Base-by-base conservation (phyloP, 305 asterid genomes). In the Withania somnifera region DNA sequence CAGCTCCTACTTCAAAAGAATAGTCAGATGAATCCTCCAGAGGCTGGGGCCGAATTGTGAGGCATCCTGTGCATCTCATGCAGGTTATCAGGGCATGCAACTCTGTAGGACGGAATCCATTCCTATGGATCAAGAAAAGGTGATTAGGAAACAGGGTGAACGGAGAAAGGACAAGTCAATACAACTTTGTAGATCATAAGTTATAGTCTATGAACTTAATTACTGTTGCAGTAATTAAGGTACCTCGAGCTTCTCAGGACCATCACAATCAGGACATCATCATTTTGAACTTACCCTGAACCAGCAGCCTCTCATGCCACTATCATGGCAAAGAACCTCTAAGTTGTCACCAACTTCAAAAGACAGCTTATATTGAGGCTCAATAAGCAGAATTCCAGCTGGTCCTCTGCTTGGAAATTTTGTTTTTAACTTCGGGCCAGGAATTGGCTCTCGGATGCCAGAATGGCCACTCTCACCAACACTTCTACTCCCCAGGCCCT, bases 281-380 rank as follows among this genome's bases (percentile, higher is more conserved):
- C 51, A 77, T 93, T 84, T 78, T 87, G 91, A 81, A 91, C 87
- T 86, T 84, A 87, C 40, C 86, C 88, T 88, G 80, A 90, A 90
- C 97, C 98, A 92, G 88, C 97, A 91, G 36, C 95, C 97, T 50
- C 89, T 83, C 78, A 90, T 36, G 77, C 94, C 91, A 13, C 91
- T 91, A 22, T 92, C 94, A 85, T 85, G 89, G 32, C 86, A 83
- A 75, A 92, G 94, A 82, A 92, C 50, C 88, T 91, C 97, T 19
- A 94, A 79, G 32, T 83, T 76, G 53, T 86, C 87, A 75, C 47
- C 57, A 38, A 77, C 84, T 66, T 57, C 47, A 57, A 83, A 45
- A 53, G 63, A 30, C 19, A 17, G 56, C 56, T 58, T 83, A 76
- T 5, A 36, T 68, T 36, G 73, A 32, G 81, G 52, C 57, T 64